These are phyloP conservation scores for Pseudisothecium myosuroides DNA, from an alignment of 225 moss, liverwort and hornwort species.

Conservation along the genomic window DNA sequence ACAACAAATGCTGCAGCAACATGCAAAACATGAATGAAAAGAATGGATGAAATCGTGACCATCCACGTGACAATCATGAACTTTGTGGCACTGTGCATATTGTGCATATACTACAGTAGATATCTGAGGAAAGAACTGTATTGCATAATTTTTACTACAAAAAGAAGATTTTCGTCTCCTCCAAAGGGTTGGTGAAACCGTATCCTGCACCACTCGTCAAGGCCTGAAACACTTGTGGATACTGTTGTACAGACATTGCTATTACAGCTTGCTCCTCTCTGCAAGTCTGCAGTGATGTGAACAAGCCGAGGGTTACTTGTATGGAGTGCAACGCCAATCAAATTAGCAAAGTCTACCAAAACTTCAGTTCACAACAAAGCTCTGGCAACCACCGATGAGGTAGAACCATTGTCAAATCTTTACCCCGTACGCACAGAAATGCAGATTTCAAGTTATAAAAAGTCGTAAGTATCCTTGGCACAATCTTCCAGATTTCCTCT, in stretches of 20 bases:
- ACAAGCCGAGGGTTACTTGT: neutral
- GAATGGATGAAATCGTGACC: neutral
- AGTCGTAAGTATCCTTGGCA: neutral
- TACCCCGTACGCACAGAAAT: neutral
- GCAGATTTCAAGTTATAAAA: neutral
- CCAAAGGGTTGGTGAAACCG: neutral
- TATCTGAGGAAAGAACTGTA: neutral
- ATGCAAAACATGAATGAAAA: neutral
- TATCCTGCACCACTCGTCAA: neutral
- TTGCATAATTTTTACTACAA: neutral
- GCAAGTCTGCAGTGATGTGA: neutral
- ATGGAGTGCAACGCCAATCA: neutral
- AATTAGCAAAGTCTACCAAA: neutral
- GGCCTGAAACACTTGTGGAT: neutral
- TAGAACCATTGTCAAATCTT: neutral
- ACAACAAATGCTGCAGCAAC: neutral
- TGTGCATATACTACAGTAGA: neutral
- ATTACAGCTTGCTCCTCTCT: constrained; percentile 49
- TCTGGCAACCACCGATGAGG: too few species aligned
- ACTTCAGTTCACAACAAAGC: neutral
- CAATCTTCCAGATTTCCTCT: neutral
- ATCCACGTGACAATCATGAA: neutral
- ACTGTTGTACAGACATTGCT: neutral
- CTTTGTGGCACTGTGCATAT: neutral
- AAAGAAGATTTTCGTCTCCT: neutral